Conservation (phyloP, 345 rosid genomes). For the Salix suchowensis region DNA sequence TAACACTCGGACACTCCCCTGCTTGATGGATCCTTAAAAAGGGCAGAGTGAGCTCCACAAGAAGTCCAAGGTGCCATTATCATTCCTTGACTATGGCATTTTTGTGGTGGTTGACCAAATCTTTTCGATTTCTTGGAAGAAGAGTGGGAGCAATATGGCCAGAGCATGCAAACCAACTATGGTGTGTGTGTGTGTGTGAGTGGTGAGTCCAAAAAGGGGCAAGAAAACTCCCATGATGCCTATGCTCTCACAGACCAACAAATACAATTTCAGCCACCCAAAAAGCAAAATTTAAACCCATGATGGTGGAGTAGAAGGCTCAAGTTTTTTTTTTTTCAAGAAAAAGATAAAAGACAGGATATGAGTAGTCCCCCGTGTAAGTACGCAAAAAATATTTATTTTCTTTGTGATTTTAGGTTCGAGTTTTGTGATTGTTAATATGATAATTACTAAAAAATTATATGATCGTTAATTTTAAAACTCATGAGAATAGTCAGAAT, state of each 20-base stretch:
- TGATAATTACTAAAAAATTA: no score
- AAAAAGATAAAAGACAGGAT: background rate
- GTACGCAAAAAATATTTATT: background rate
- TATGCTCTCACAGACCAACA: constrained; percentile 14
- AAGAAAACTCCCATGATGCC: constrained; percentile 9
- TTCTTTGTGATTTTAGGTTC: no score
- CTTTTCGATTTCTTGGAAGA: background rate
- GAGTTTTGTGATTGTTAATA: no score
- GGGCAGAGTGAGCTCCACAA: no score
- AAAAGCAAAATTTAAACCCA: constrained; percentile 5
- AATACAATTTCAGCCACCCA: constrained; percentile 6
- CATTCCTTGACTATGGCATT: background rate
- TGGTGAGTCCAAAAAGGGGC: constrained; percentile 10
- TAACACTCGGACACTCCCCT: no score
- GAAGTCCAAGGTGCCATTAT: background rate
- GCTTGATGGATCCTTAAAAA: no score
- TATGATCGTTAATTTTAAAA: fast-evolving
- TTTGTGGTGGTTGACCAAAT: no score
- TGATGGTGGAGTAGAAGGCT: constrained; percentile 25
- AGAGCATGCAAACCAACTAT: background rate
- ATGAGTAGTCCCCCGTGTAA: background rate
- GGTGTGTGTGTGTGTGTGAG: background rate
- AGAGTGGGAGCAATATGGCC: background rate
- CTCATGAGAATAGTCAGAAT: fast-evolving
- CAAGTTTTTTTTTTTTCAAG: background rate